Conservation (phyloP, 495 filamentous ascomycete genomes). For the Lichenothelia convexa region DNA sequence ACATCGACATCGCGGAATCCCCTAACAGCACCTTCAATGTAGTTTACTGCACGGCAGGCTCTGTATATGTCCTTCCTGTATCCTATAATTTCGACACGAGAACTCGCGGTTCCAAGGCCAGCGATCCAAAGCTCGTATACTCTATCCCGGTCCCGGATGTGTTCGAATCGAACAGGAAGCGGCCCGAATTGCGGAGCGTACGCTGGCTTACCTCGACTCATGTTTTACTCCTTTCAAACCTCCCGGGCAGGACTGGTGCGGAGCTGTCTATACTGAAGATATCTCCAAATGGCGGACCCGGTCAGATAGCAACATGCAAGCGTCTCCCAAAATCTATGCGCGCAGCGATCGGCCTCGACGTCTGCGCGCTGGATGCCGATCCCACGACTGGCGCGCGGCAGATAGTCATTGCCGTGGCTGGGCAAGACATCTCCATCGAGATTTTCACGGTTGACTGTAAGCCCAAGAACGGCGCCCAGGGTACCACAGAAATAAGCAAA, state of each 20-base stretch:
- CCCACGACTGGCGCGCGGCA: slow-evolving; percentile 36
- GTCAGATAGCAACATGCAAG: slow-evolving; percentile 31
- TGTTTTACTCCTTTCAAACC: slow-evolving; percentile 20
- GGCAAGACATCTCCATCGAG: slow-evolving; percentile 63
- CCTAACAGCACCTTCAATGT: slow-evolving; percentile 42
- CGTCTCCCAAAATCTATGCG: slow-evolving; percentile 37
- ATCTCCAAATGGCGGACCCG: slow-evolving; percentile 14
- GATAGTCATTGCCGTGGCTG: slow-evolving; percentile 63
- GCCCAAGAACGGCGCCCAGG: slow-evolving; percentile 24
- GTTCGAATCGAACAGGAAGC: slow-evolving; percentile 13
- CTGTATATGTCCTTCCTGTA: slow-evolving; percentile 42
- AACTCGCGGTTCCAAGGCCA: slow-evolving; percentile 26
- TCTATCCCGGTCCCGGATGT: slow-evolving; percentile 36
- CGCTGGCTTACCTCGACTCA: slow-evolving; percentile 50
- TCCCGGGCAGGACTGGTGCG: slow-evolving; percentile 37
- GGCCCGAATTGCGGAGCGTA: slow-evolving; percentile 19
- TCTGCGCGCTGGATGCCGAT: slow-evolving; percentile 39
- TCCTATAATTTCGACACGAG: slow-evolving; percentile 28
- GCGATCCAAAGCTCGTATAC: slow-evolving; percentile 41
- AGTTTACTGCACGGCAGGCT: slow-evolving; percentile 63
- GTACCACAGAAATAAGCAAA: slow-evolving; percentile 33
- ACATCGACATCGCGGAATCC: slow-evolving; percentile 52
- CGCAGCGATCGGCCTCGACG: slow-evolving; percentile 55
- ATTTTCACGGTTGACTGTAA: slow-evolving; percentile 60
- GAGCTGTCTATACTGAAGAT: slow-evolving; percentile 52